phyloP scores from a whole-genome alignment of 176 grass and related monocot species.

The Eleusine coracana region DNA sequence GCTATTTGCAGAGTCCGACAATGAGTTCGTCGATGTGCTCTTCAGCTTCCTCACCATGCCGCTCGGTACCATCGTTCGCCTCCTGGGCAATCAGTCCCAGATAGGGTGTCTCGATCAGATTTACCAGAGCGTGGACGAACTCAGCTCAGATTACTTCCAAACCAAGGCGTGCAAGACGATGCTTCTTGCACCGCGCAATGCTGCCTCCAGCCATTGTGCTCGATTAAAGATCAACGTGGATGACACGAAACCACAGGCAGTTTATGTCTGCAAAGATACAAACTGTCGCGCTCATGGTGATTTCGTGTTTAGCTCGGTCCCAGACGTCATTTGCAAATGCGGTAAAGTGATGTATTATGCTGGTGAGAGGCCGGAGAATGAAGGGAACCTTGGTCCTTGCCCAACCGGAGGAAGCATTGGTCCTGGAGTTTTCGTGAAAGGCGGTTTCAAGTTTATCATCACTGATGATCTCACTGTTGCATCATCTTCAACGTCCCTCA shows the following conservation, averaged over 20 bases:
- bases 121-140: constrained; percentile 40
- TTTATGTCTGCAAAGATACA: neutral
- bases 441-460: constrained; percentile 18
- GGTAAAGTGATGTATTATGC: too few relatives aligned
- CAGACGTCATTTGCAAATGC: too few relatives aligned
- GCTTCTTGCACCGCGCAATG: constrained; percentile 19
- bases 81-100: constrained; percentile 41
- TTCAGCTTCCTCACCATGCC: constrained; percentile 69
- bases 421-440: constrained; percentile 44
- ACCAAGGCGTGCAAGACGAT: constrained; percentile 40
- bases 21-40: constrained; percentile 54
- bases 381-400: too few relatives aligned
- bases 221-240: neutral
- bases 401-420: too few relatives aligned
- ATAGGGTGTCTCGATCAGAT: constrained; percentile 37
- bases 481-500: neutral
- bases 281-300: too few relatives aligned
- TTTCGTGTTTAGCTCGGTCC: too few relatives aligned
- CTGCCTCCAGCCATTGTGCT: neutral
- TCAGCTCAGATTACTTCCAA: neutral
- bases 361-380: too few relatives aligned
- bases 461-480: constrained; percentile 42
- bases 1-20: constrained; percentile 43
- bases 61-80: constrained; percentile 37
- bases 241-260: neutral